A percentile compares a stretch with the other conserved stretches of the same genome.
These are phyloP conservation scores for Talaromyces sp. DNA, from an alignment of 2,329 filamentous ascomycete species.

Conservation along the genomic window DNA sequence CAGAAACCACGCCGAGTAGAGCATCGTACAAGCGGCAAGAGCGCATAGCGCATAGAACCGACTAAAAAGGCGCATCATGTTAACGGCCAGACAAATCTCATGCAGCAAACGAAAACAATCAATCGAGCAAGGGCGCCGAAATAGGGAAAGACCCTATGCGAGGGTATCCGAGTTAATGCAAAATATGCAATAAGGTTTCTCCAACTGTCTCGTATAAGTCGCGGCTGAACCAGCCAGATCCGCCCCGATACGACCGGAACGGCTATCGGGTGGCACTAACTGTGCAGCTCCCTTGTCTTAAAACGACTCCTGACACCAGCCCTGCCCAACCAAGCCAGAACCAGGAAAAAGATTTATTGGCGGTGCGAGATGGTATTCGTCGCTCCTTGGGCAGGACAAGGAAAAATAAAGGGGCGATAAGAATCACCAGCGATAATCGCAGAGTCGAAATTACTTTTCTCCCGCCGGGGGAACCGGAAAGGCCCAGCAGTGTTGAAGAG, in stretches of 20 bases:
- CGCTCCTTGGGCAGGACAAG: background rate
- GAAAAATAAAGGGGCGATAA: background rate
- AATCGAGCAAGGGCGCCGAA: background rate
- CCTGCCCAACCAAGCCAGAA: no score
- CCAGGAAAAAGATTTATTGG: background rate
- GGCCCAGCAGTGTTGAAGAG: background rate
- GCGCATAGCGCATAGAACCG: constrained; percentile 36
- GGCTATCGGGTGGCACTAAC: background rate
- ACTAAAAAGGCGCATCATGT: constrained; percentile 31
- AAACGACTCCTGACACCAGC: no score
- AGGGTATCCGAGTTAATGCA: background rate
- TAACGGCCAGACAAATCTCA: background rate
- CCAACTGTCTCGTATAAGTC: background rate
- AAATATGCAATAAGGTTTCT: background rate
- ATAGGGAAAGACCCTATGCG: background rate
- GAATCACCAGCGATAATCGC: background rate
- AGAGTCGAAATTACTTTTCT: background rate
- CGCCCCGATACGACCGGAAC: background rate
- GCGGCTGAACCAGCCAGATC: background rate
- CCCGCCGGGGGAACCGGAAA: background rate
- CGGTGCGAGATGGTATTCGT: background rate
- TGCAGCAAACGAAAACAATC: background rate
- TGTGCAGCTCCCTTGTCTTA: no score
- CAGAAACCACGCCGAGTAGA: constrained; percentile 33
- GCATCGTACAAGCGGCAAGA: constrained; percentile 33